Conservation (phyloP, 768 basidiomycete genomes). For the Boletus reticuloceps region DNA sequence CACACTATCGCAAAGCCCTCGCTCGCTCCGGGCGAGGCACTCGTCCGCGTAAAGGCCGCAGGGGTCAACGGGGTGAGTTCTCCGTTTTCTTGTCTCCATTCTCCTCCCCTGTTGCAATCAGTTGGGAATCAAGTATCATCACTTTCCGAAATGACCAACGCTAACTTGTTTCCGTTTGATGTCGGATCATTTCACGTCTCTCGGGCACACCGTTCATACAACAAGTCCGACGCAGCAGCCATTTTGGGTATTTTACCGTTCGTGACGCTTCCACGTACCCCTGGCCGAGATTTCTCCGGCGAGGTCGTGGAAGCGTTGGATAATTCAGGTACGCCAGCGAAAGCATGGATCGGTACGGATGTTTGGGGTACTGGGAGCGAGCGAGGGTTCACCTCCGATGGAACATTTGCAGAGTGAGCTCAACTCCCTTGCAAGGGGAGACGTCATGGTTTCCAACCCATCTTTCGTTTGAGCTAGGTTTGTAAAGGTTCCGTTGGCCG, state of each 20-base stretch:
- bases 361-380: conserved; percentile 36
- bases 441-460: not conserved
- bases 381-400: conserved; percentile 32
- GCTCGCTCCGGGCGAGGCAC: conserved; percentile 32
- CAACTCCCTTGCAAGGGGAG: not conserved
- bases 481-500: conserved; percentile 27
- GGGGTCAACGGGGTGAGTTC: conserved; percentile 33
- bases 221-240: conserved; percentile 33
- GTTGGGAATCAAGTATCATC: too few species aligned
- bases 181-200: not conserved
- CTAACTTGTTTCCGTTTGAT: not conserved
- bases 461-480: conserved; percentile 16
- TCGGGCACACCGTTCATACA: too few species aligned
- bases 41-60: conserved; percentile 32
- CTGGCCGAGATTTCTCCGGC: conserved; percentile 34
- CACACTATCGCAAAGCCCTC: conserved; percentile 24
- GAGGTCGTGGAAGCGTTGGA: conserved; percentile 34
- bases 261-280: conserved; percentile 32
- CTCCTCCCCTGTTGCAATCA: not conserved
- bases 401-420: conserved; percentile 34
- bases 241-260: conserved; percentile 28
- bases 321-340: conserved; percentile 12
- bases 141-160: not conserved
- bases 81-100: not conserved
- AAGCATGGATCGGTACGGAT: conserved; percentile 27